These are phyloP conservation scores for Coemansia sp. DNA, from an alignment of 371 early-diverging fungal species.

Conservation along the genomic window DNA sequence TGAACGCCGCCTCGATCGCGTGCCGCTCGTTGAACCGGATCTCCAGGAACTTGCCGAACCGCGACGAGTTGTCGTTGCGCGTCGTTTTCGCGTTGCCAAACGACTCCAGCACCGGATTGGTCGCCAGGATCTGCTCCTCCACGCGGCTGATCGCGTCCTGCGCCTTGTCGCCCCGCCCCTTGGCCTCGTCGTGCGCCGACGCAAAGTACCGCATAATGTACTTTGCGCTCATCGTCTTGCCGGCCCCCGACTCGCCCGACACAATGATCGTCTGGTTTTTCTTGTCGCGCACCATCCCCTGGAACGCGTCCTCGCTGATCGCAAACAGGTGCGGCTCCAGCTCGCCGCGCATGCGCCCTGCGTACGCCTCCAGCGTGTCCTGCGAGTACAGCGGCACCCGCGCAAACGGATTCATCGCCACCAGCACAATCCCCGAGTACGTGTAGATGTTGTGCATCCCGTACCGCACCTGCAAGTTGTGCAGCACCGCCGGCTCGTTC, in stretches of 20 bases:
- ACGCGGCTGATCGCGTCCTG: slow-evolving; percentile 86
- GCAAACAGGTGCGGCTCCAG: slow-evolving; percentile 99
- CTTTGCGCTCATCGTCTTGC: slow-evolving; percentile 96
- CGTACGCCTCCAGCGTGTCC: slow-evolving; percentile 88
- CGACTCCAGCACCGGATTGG: slow-evolving; percentile 99
- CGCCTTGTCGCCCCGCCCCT: slow-evolving; percentile 44
- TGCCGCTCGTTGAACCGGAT: slow-evolving; percentile 77
- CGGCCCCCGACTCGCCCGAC: slow-evolving; percentile 98
- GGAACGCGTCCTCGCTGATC: slow-evolving; percentile 97
- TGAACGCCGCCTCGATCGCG: slow-evolving; percentile 92
- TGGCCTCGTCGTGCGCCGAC: slow-evolving; percentile 49
- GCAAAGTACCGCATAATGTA: slow-evolving; percentile 99
- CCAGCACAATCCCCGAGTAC: slow-evolving; percentile 98
- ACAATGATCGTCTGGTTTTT: slow-evolving; percentile 99
- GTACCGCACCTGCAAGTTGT: slow-evolving; percentile 87
- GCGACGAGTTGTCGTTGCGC: slow-evolving; percentile 97
- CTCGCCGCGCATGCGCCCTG: slow-evolving; percentile 79
- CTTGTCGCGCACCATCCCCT: slow-evolving; percentile 86
- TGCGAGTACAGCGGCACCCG: slow-evolving; percentile 82
- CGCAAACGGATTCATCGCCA: slow-evolving; percentile 98
- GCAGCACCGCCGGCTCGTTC: slow-evolving; percentile 91
- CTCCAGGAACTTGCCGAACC: slow-evolving; percentile 99
- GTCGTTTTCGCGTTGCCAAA: slow-evolving; percentile 99
- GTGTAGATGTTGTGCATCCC: slow-evolving; percentile 95
- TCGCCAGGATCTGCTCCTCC: slow-evolving; percentile 83